Evolutionary conservation across 495 filamentous ascomycete species (phyloP).

Genomic region (Lasiosphaeria ovina): DNA sequence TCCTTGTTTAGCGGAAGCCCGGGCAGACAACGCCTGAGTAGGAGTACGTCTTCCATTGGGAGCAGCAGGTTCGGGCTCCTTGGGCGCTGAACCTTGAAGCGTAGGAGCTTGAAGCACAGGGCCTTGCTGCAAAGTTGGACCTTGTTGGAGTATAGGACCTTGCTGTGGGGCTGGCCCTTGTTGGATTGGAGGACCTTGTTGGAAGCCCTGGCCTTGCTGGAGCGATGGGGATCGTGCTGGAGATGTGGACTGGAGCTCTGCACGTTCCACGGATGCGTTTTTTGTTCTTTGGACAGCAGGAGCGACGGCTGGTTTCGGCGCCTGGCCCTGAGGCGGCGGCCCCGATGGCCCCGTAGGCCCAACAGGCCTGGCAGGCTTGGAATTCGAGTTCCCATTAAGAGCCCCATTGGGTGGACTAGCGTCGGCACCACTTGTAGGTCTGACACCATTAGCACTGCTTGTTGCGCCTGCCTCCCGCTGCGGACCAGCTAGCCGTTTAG

Average conservation of each 20-base stretch:
- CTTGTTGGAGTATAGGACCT: not conserved
- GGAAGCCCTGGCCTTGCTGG: constrained; percentile 43
- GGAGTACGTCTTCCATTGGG: constrained; percentile 56
- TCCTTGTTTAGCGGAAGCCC: constrained; percentile 30
- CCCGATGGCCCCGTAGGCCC: constrained; percentile 71
- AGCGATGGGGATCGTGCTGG: constrained; percentile 56
- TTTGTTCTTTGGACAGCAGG: constrained; percentile 30
- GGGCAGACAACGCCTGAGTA: constrained; percentile 22
- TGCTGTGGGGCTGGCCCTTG: constrained; percentile 27
- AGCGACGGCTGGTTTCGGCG: constrained; percentile 62
- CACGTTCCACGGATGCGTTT: constrained; percentile 43
- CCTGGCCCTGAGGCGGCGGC: constrained; percentile 82
- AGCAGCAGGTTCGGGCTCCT: constrained; percentile 42
- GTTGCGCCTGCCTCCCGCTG: constrained; percentile 56
- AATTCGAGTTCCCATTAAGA: constrained; percentile 40
- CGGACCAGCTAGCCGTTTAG: constrained; percentile 50
- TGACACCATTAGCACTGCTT: constrained; percentile 38
- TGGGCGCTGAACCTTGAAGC: constrained; percentile 19
- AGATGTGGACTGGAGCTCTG: constrained; percentile 29
- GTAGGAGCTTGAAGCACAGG: too few species aligned
- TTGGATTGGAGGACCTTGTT: constrained; percentile 56
- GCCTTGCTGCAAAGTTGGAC: too few species aligned
- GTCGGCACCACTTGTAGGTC: constrained; percentile 34
- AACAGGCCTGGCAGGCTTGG: constrained; percentile 68
- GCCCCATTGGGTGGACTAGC: constrained; percentile 28